Evolutionary conservation across 75 land plant genomes (phyloP).

Genomic region (Larix kaempferi): DNA sequence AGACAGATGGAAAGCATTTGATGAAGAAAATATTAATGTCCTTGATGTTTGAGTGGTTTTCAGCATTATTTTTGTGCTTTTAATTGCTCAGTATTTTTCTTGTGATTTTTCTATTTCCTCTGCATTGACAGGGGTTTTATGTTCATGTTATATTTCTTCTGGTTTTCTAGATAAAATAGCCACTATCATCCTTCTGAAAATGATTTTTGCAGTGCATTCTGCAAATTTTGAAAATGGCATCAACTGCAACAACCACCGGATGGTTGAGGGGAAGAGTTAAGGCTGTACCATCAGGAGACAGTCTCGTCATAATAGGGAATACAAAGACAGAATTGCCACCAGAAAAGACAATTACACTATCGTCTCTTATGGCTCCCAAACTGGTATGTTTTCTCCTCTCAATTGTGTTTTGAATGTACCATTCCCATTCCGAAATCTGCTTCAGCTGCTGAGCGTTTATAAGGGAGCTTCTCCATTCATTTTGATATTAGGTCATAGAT

Average conservation of each 20-base stretch:
- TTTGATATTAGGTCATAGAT: not conserved
- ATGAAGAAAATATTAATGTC: too few relatives aligned
- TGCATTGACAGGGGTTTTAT: too few relatives aligned
- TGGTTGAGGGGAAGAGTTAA: constrained; percentile 94
- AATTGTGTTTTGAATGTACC: not conserved
- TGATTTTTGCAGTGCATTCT: too few relatives aligned
- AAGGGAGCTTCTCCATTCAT: constrained; percentile 1
- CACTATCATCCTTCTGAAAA: too few relatives aligned
- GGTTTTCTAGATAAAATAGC: too few relatives aligned
- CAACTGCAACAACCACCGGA: not conserved
- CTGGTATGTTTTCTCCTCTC: constrained; percentile 46
- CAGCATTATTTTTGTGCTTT: too few relatives aligned
- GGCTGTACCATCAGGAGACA: constrained; percentile 95
- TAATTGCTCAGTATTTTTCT: too few relatives aligned
- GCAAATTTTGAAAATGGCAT: too few relatives aligned
- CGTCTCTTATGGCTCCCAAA: constrained; percentile 85
- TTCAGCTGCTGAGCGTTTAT: not conserved
- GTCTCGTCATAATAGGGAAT: constrained; percentile 78
- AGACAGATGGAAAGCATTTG: too few relatives aligned
- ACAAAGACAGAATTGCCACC: constrained; percentile 66
- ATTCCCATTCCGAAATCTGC: not conserved
- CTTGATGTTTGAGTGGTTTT: too few relatives aligned
- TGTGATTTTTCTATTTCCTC: too few relatives aligned
- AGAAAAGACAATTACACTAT: constrained; percentile 85
- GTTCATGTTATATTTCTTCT: too few relatives aligned